Conservation (phyloP, 257 asterid genomes). For the Avicennia marina region DNA sequence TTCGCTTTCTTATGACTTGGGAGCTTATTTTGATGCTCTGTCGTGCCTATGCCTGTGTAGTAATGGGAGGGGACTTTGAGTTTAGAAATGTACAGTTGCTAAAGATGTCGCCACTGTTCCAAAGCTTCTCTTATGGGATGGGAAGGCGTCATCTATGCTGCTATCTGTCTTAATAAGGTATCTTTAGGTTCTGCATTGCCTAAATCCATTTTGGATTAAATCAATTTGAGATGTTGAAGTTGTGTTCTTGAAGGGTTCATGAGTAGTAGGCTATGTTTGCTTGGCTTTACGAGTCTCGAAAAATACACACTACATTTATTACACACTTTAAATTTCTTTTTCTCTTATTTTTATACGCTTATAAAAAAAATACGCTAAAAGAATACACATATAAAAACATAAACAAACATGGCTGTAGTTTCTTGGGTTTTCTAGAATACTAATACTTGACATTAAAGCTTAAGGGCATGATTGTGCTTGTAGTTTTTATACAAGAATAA, state of each 20-base stretch:
- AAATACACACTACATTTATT: no score
- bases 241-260: not conserved
- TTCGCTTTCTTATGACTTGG: conserved; percentile 9
- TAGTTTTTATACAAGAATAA: no score
- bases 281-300: not conserved
- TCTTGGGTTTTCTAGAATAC: no score
- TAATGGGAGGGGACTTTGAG: not conserved
- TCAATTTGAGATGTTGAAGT: not conserved
- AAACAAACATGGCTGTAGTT: no score
- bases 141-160: not conserved
- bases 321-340: no score
- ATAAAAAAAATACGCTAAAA: no score
- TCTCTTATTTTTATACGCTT: no score
- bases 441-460: no score
- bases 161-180: not conserved
- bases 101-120: not conserved
- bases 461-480: no score
- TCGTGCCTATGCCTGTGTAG: not conserved
- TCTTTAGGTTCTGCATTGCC: not conserved
- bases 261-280: no score
- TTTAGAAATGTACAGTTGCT: conserved; percentile 12
- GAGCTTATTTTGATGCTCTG: conserved; percentile 19
- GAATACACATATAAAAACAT: no score
- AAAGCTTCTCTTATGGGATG: conserved; percentile 8
- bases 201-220: not conserved